Base-by-base conservation (phyloP, 345 rosid genomes). In the Acer saccharum region DNA sequence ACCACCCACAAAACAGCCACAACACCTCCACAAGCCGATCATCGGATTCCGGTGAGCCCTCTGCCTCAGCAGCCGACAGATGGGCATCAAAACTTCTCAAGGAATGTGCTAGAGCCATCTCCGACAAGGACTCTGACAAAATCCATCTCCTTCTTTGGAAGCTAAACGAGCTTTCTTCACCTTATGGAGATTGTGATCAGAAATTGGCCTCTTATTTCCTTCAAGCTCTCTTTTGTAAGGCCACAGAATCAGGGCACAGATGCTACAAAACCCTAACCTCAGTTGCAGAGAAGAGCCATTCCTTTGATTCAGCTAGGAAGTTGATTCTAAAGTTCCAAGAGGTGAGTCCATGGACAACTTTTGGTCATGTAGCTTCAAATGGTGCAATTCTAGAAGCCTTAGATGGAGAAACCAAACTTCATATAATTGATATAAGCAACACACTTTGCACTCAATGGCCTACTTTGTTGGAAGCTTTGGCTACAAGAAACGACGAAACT, bases 401-500 rank as follows among this genome's bases (percentile, higher is more conserved):
- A 14, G 94, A 90, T 4, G 94, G 97, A 12, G 92, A 86, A 57
- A 73, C 76, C 65, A 89, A 88, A 72, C 90, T 92, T 80, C 97
- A 90, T 66, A 88, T 92, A 72, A 87, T 90, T 25, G 97, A 92
- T 68, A 88, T 90, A 23, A 90, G 97, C 86, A 84, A 89, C 79
- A 89, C 93, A n/a, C 89, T 92, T 77, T 92, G 97, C 83, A 92
- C 97, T 16, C 97, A 92, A 75, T 92, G 97, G 97, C 97, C 97
- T n/a, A 92, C 94, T 54, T 66, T 92, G 68, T 80, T 92, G 1
- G 97, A 92, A 81, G 81, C 94, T 70, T 77, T 90, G 62, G 94
- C 97, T 65, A 90, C 92, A 17, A 86, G 90, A 81, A 85, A 81
- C 65, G 93, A 89, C 35, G 97, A 89, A 65, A 92, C 97, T 0